Percentiles rank a stretch among this genome's conserved stretches.
These are phyloP conservation scores for Leishmania guyanensis DNA, from an alignment of 208 protist genomes.

Conservation along the genomic window DNA sequence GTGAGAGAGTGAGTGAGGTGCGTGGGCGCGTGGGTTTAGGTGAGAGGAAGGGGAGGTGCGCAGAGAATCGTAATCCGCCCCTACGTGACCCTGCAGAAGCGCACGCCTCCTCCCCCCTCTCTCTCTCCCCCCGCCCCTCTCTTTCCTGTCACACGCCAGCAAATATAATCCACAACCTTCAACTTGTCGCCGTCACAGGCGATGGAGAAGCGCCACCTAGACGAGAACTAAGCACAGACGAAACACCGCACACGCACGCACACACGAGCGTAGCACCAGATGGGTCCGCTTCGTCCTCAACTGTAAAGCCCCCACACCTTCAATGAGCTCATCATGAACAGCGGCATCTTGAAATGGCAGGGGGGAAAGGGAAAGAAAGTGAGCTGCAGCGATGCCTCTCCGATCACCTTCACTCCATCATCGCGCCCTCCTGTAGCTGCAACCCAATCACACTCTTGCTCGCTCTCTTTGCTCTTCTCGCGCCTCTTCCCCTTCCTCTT, in stretches of 20 bases:
- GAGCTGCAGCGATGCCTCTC: background rate
- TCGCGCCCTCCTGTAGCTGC: background rate
- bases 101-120: too few species aligned
- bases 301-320: background rate
- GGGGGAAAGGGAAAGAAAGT: background rate
- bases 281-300: background rate
- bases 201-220: background rate
- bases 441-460: background rate
- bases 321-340: background rate
- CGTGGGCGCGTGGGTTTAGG: too few species aligned
- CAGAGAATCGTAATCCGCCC: too few species aligned
- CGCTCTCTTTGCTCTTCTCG: background rate
- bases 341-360: background rate
- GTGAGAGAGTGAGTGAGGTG: too few species aligned
- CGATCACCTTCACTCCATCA: background rate
- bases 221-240: background rate
- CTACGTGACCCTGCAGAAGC: too few species aligned
- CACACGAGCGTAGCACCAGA: background rate
- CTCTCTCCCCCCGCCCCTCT: background rate
- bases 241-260: background rate
- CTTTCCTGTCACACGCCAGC: too few species aligned
- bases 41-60: too few species aligned
- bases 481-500: background rate
- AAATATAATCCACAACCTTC: background rate
- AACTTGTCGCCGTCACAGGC: background rate